A percentile compares a stretch with the other conserved stretches of the same genome.
Conservation (phyloP, 805 yeast genomes). For the Yarrowia porcina region DNA sequence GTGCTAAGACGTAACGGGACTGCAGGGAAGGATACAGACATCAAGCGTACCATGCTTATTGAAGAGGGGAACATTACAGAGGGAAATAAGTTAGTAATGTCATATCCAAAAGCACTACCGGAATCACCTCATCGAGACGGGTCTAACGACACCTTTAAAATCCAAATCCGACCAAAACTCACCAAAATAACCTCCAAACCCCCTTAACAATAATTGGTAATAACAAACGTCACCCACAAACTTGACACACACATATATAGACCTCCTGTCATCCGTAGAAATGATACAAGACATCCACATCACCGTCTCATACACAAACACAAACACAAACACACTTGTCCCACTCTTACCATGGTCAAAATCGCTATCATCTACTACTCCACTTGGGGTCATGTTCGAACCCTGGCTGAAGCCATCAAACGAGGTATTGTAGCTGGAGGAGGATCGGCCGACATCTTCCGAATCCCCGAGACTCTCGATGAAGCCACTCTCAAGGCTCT, state of each 20-base stretch:
- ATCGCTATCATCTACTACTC: constrained; percentile 79
- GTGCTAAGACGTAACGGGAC: neutral
- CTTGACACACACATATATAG: neutral
- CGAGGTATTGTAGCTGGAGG: constrained; percentile 69
- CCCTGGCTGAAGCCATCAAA: constrained; percentile 65
- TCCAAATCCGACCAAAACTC: too few species aligned
- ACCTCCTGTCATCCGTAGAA: neutral
- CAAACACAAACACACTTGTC: neutral
- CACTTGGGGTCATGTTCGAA: constrained; percentile 71
- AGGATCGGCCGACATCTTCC: constrained; percentile 66
- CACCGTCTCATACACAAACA: neutral
- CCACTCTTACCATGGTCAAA: constrained; percentile 39
- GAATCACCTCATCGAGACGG: too few species aligned
- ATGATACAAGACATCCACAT: too few species aligned
- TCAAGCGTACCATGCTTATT: too few species aligned
- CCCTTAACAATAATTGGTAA: neutral
- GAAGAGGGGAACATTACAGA: too few species aligned
- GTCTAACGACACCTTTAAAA: too few species aligned
- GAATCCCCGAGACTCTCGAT: constrained; percentile 74
- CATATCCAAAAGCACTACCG: too few species aligned
- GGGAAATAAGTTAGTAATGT: too few species aligned
- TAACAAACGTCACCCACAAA: neutral
- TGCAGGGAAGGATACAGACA: neutral
- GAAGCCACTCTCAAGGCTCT: constrained; percentile 57
- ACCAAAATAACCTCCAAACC: neutral